Base-by-base conservation (phyloP, 1,284 basidiomycete genomes). In the Cutaneotrichosporon sp. region DNA sequence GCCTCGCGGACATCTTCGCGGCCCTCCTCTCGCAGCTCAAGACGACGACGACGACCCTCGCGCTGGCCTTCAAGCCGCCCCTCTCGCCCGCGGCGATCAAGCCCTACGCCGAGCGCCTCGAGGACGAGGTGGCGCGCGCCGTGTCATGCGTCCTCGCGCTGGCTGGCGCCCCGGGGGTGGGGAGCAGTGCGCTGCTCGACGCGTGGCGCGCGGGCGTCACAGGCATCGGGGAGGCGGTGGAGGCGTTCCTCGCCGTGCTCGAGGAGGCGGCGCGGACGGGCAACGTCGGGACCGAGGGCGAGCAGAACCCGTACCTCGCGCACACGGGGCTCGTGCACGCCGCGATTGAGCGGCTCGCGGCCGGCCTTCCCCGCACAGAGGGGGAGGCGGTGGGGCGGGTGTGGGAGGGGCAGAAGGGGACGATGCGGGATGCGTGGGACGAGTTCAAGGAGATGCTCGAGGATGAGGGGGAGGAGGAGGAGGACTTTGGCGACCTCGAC, bases 401-500 rank as follows among this genome's bases (percentile, higher is more conserved):
- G 25, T 75, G 72, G 72, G 67, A 70, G 51, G 46, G n/a, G 4
- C 72, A 77, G 54, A 68, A 68, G 45, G 69, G 61, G 20, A 65
- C 70, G 3, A 65, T 77, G 33, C 69, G 67, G 33, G 77, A 79
- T 53, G 77, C 75, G 18, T 79, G 77, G 77, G 56, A 47, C 27
- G 77, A 79, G 67, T 79, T 73, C 63, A 74, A 73, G 67, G 75
- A 75, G 57, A 67, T 71, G 43, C 57, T 76, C 34, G 73, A 75
- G 50, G 69, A 68, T 22, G 60, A 59, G 14, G 70, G 64, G n/a
- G 67, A 52, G 6, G 64, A 63, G 10, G 66, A 64, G 7, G 67
- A 60, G 4, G 59, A 60, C 43, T 57, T 54, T 7, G 38, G 24
- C 1, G 56, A 62, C 13, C 61, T 56, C 8, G 71, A 71, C 56